These are phyloP conservation scores for Penicillium waksmanii DNA, from an alignment of 495 filamentous ascomycete species.

Conservation along the genomic window DNA sequence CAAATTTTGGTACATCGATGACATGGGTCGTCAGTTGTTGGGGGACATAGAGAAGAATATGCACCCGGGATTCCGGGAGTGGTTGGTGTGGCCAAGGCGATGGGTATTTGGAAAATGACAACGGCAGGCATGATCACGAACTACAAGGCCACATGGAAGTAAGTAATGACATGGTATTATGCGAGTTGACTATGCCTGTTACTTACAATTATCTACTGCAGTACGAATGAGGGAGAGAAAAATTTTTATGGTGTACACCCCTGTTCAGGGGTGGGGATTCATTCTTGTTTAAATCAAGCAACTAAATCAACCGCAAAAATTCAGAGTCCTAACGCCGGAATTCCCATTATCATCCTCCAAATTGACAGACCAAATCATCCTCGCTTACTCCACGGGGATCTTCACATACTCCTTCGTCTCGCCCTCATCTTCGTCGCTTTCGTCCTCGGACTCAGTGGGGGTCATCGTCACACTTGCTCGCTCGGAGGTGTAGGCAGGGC, in stretches of 20 bases:
- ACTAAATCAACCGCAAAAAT: constrained; percentile 4
- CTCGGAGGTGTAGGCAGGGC: constrained; percentile 24
- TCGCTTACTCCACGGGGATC: constrained; percentile 28
- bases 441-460: constrained; percentile 29
- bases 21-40: constrained; percentile 30
- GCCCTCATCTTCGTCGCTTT: constrained; percentile 26
- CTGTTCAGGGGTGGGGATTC: not conserved
- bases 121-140: not conserved
- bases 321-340: not conserved
- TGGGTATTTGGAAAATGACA: constrained; percentile 20
- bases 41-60: constrained; percentile 27
- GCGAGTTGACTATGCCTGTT: not conserved
- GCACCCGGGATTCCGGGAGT: constrained; percentile 22
- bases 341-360: not conserved
- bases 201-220: not conserved
- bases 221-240: not conserved
- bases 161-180: not conserved
- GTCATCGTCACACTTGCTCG: constrained; percentile 21
- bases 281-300: constrained; percentile 1
- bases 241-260: not conserved
- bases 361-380: not conserved
- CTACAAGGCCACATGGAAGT: not conserved
- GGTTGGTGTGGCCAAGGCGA: constrained; percentile 29
- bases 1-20: constrained; percentile 44
- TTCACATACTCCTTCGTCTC: constrained; percentile 39